Percentiles rank a stretch among this genome's conserved stretches.
Conservation (phyloP, 129 eudicot species). For the Rutidosis leptorrhynchoides region DNA sequence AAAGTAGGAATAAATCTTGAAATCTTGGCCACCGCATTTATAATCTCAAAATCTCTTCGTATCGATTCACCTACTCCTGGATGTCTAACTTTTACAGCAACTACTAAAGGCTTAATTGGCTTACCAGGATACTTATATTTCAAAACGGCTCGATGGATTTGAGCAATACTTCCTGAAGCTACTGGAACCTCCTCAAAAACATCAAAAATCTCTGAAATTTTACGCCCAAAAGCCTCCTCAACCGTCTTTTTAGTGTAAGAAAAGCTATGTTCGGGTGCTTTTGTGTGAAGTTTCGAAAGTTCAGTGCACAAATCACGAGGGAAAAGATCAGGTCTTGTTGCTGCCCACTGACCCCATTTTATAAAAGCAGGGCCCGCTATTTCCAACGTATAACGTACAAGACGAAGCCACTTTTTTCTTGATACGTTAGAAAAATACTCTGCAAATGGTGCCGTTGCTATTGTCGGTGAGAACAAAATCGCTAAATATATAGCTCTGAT, state of each 20-base stretch:
- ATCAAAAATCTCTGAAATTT: slow-evolving; percentile 77
- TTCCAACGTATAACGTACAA: slow-evolving; percentile 71
- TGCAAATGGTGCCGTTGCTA: slow-evolving; percentile 78
- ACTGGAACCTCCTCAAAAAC: slow-evolving; percentile 85
- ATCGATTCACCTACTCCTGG: slow-evolving; percentile 95
- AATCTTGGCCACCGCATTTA: slow-evolving; percentile 62
- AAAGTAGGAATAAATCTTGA: slow-evolving; percentile 66
- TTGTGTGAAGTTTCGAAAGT: slow-evolving; percentile 75
- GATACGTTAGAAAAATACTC: slow-evolving; percentile 60
- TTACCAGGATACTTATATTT: slow-evolving; percentile 49
- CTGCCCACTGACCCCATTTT: slow-evolving; percentile 99
- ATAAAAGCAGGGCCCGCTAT: slow-evolving; percentile 94
- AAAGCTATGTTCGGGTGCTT: slow-evolving; percentile 90
- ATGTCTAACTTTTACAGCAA: slow-evolving; percentile 94
- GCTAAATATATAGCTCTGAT: slow-evolving; percentile 63
- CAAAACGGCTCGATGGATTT: slow-evolving; percentile 81
- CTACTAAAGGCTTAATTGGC: slow-evolving; percentile 66
- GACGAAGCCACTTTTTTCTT: slow-evolving; percentile 70
- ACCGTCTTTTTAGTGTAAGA: slow-evolving; percentile 75
- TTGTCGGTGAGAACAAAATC: slow-evolving; percentile 72
- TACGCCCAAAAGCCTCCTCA: slow-evolving; percentile 83
- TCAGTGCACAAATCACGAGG: slow-evolving; percentile 81
- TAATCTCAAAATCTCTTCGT: slow-evolving; percentile 80
- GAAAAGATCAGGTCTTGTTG: slow-evolving; percentile 90
- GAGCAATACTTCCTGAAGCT: slow-evolving; percentile 97